Percentiles rank a stretch among this genome's conserved stretches.
phyloP scores from a whole-genome alignment of 2,329 filamentous ascomycete species.

The Penicillium nordicum region DNA sequence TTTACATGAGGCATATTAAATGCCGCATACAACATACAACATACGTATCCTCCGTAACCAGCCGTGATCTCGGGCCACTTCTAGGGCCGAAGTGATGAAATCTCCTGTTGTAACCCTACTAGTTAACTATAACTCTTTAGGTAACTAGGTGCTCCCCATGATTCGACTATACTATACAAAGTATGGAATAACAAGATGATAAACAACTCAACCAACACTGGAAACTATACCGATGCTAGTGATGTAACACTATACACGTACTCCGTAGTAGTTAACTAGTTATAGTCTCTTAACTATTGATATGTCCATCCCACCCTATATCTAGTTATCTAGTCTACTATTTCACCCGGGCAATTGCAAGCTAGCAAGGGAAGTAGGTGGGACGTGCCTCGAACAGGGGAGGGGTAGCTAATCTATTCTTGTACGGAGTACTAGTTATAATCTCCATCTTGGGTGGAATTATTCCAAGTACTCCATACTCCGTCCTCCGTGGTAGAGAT shows the following conservation, averaged over 20 bases:
- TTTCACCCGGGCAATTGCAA: conserved; percentile 1
- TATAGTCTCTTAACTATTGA: background rate
- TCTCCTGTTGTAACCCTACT: background rate
- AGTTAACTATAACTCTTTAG: background rate
- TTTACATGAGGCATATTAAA: background rate
- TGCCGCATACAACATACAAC: background rate
- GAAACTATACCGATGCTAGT: too few relatives aligned
- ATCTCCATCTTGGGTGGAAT: background rate
- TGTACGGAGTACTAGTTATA: background rate
- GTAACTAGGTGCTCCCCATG: background rate
- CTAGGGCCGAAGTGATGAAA: background rate
- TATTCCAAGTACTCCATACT: background rate
- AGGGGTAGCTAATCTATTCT: background rate
- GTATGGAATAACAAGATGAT: background rate
- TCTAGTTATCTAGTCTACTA: background rate
- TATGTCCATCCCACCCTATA: background rate
- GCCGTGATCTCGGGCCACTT: background rate
- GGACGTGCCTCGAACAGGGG: background rate
- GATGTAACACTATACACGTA: background rate
- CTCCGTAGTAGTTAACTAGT: too few relatives aligned
- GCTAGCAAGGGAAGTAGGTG: background rate
- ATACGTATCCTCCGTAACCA: too few relatives aligned
- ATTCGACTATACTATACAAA: background rate
- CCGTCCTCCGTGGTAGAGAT: background rate
- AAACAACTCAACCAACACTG: background rate